Conservation (phyloP, 495 filamentous ascomycete genomes). For the Neurospora intermedia region DNA sequence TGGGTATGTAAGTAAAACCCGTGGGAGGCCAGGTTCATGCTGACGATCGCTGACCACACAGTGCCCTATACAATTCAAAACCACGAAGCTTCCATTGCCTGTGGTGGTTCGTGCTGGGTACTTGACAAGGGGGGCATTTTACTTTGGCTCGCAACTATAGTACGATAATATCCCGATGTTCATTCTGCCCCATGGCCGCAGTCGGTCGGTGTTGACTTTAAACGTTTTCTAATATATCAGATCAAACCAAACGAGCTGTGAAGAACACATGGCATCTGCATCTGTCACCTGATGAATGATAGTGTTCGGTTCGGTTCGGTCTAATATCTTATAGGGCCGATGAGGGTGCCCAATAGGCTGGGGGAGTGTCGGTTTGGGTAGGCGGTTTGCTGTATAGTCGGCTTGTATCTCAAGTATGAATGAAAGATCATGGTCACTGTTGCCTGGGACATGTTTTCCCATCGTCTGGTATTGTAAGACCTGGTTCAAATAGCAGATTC, state of each 20-base stretch:
- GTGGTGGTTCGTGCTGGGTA: no score
- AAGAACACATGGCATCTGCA: neutral
- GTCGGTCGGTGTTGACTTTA: neutral
- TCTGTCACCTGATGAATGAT: neutral
- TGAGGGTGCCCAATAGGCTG: neutral
- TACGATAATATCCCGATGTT: neutral
- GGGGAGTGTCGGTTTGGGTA: neutral
- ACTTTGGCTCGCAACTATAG: no score
- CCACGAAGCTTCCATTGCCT: neutral
- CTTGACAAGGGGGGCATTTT: no score
- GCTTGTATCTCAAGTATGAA: no score
- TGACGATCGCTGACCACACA: no score
- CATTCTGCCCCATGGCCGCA: neutral
- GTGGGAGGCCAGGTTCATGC: no score
- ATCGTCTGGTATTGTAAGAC: neutral
- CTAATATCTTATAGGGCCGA: neutral
- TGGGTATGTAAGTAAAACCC: no score
- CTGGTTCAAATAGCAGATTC: no score
- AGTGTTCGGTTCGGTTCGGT: neutral
- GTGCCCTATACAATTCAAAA: no score
- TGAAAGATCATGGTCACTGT: neutral
- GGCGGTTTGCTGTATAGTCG: neutral
- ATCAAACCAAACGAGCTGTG: neutral
- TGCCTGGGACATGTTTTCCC: neutral
- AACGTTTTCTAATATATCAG: neutral